Conservation (phyloP, 495 filamentous ascomycete genomes). For the Hypomontagnella monticulosa region DNA sequence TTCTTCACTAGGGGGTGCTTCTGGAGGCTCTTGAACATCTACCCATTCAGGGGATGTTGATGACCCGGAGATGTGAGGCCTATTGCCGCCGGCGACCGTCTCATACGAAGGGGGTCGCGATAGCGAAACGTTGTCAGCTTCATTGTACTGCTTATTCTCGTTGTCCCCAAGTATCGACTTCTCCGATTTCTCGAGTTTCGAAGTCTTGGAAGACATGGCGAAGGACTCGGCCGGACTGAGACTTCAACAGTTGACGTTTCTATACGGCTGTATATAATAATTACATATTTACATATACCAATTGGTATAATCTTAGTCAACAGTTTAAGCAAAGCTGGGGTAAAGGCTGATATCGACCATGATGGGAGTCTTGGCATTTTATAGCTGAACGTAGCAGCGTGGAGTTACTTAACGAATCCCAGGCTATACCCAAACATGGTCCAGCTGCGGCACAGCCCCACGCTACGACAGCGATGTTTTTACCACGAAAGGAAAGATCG, state of each 20-base stretch:
- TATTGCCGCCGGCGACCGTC: conserved; percentile 2
- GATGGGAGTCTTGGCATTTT: conserved; percentile 1
- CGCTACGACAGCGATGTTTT: background rate
- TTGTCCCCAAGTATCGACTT: background rate
- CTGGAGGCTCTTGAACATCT: background rate
- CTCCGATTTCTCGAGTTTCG: background rate
- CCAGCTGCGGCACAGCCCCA: background rate
- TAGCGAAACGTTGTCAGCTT: background rate
- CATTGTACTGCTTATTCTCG: background rate
- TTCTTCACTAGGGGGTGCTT: background rate
- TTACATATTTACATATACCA: background rate
- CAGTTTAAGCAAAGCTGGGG: too few relatives aligned
- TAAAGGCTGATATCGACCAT: too few relatives aligned
- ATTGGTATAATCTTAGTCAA: too few relatives aligned
- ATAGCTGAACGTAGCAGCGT: background rate
- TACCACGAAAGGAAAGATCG: too few relatives aligned
- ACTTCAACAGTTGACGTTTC: too few relatives aligned
- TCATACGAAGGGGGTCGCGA: conserved; percentile 11
- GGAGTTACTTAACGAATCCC: too few relatives aligned
- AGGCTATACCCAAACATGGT: too few relatives aligned
- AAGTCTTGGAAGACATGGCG: conserved; percentile 23
- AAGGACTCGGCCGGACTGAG: background rate
- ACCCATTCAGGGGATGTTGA: conserved; percentile 4
- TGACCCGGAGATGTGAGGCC: background rate
- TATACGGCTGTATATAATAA: background rate